phyloP scores from a whole-genome alignment of 2,329 filamentous ascomycete genomes.

The Fusarium succisae region DNA sequence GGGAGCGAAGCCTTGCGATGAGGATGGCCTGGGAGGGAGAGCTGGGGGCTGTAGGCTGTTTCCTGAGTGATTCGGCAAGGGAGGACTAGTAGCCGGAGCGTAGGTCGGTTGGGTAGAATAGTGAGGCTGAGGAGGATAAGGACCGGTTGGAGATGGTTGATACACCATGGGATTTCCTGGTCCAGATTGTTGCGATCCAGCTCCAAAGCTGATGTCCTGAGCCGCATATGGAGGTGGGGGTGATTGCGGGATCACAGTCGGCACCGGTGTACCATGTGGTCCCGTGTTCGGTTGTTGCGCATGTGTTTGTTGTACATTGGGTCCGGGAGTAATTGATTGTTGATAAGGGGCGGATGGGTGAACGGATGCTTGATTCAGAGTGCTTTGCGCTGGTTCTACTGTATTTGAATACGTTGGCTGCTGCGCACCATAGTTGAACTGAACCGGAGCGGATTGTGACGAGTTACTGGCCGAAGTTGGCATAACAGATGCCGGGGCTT shows the following conservation, averaged over 20 bases:
- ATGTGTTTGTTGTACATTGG: conserved; percentile 13
- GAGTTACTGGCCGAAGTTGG: conserved; percentile 8
- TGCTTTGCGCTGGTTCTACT: conserved; percentile 1
- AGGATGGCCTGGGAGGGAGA: conserved; percentile 43
- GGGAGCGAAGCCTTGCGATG: conserved; percentile 26
- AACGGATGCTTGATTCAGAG: not conserved
- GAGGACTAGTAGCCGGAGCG: conserved; percentile 8
- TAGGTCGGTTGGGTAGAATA: conserved; percentile 39
- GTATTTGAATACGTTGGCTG: conserved; percentile 34
- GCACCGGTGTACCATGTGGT: not conserved
- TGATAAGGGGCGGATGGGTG: conserved; percentile 17
- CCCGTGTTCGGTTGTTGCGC: conserved; percentile 14
- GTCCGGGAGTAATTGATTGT: not conserved
- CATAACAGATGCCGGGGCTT: not conserved
- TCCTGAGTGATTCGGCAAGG: conserved; percentile 11
- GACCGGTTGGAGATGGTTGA: conserved; percentile 14
- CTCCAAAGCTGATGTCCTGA: conserved; percentile 13
- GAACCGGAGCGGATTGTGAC: conserved; percentile 9
- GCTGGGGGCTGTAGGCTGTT: conserved; percentile 37
- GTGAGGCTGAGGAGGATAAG: conserved; percentile 33
- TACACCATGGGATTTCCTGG: conserved; percentile 23
- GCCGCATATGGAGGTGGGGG: conserved; percentile 40
- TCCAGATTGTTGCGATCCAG: conserved; percentile 21
- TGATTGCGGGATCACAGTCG: conserved; percentile 23
- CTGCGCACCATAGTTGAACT: conserved; percentile 29